These are phyloP conservation scores for Colletotrichum shisoi DNA, from an alignment of 2,329 filamentous ascomycete genomes.

Conservation along the genomic window DNA sequence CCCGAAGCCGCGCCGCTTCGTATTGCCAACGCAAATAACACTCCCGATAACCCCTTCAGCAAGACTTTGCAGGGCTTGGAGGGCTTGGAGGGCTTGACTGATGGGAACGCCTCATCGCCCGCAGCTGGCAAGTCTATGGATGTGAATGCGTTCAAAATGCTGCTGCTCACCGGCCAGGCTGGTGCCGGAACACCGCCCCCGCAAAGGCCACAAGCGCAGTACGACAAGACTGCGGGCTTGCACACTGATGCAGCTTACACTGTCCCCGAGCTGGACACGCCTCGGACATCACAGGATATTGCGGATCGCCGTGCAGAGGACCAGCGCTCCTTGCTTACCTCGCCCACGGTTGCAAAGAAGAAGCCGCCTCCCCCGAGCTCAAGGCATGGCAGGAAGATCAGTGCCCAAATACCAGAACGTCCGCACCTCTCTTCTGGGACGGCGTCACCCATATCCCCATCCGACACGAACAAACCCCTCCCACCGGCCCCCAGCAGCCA, in stretches of 20 bases:
- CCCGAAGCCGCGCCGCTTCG: slow-evolving; percentile 35
- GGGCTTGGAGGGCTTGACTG: slow-evolving; percentile 55
- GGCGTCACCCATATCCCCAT: slow-evolving; percentile 47
- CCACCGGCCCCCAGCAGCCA: slow-evolving; percentile 61
- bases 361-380: slow-evolving; percentile 77
- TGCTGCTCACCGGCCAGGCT: slow-evolving; percentile 76
- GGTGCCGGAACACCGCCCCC: slow-evolving; percentile 41
- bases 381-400: slow-evolving; percentile 79
- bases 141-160: slow-evolving; percentile 78
- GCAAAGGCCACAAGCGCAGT: slow-evolving; percentile 47
- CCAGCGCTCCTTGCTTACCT: slow-evolving; percentile 51
- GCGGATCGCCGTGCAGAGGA: slow-evolving; percentile 60
- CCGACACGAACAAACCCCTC: slow-evolving; percentile 69
- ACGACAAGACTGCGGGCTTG: slow-evolving; percentile 60
- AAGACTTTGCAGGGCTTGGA: slow-evolving; percentile 63
- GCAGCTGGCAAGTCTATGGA: slow-evolving; percentile 63
- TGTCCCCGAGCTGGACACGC: slow-evolving; percentile 53
- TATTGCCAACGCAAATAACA: slow-evolving; percentile 42
- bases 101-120: slow-evolving; percentile 45
- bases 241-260: slow-evolving; percentile 27
- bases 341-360: slow-evolving; percentile 61
- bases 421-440: slow-evolving; percentile 41
- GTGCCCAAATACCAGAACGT: slow-evolving; percentile 48
- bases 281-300: slow-evolving; percentile 66
- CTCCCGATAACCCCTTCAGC: slow-evolving; percentile 64